phyloP scores from a whole-genome alignment of 202 grass and related monocot species.

The Setaria viridis region DNA sequence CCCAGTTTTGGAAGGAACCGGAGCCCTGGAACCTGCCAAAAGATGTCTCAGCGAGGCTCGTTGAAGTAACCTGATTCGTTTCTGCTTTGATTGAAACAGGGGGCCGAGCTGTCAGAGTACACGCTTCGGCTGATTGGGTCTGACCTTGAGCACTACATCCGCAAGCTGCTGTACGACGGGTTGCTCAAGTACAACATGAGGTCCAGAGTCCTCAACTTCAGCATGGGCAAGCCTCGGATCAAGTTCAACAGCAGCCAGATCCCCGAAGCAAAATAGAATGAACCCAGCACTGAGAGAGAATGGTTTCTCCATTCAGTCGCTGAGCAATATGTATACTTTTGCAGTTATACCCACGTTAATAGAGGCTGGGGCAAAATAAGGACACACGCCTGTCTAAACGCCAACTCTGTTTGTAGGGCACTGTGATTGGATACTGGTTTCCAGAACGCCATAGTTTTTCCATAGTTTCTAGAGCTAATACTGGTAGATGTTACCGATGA shows the following conservation, averaged over 20 bases:
- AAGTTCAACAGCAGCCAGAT: conserved; percentile 93
- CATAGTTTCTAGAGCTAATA: background rate
- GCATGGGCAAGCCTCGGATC: conserved; percentile 94
- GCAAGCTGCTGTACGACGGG: conserved; percentile 87
- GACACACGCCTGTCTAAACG: background rate
- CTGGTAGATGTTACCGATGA: conserved; percentile 3
- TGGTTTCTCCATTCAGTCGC: background rate
- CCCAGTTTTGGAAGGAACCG: no score
- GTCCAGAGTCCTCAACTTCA: conserved; percentile 84
- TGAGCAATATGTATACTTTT: conserved; percentile 30
- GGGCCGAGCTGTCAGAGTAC: conserved; percentile 86
- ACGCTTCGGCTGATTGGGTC: conserved; percentile 87
- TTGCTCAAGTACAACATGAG: conserved; percentile 98
- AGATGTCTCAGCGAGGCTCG: background rate
- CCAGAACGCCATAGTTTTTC: background rate
- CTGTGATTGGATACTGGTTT: background rate
- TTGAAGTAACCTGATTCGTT: background rate
- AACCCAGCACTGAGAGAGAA: background rate
- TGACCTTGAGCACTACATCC: conserved; percentile 92
- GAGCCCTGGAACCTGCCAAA: no score
- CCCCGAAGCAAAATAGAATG: conserved; percentile 60
- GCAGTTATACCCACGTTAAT: background rate
- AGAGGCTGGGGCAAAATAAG: background rate
- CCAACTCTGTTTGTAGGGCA: background rate
- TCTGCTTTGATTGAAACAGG: conserved; percentile 51